These are phyloP conservation scores for Cymodocea nodosa DNA, from an alignment of 116 monocot genomes.

Conservation along the genomic window DNA sequence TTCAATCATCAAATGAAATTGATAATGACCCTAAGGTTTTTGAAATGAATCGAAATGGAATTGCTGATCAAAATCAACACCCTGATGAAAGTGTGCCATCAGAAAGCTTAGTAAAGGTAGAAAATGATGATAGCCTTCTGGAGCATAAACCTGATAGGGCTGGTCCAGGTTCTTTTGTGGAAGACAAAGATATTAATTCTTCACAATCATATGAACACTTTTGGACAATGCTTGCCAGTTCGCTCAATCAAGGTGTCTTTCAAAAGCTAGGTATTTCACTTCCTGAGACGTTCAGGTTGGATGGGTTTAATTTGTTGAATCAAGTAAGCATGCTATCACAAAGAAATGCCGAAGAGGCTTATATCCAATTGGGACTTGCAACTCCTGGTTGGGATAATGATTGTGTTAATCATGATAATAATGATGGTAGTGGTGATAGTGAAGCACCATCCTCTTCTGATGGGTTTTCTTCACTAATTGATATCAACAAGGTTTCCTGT, in stretches of 20 bases:
- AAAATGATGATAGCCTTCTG: neutral
- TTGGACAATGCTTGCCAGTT: slow-evolving; percentile 51
- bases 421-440: slow-evolving; percentile 11
- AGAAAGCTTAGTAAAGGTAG: neutral
- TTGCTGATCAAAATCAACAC: slow-evolving; percentile 8
- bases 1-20: slow-evolving; percentile 10
- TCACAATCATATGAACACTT: slow-evolving; percentile 38
- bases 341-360: slow-evolving; percentile 61
- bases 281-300: slow-evolving; percentile 40
- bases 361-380: slow-evolving; percentile 77
- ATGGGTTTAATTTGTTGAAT: slow-evolving; percentile 57
- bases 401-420: neutral
- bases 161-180: slow-evolving; percentile 3
- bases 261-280: slow-evolving; percentile 66
- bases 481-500: slow-evolving; percentile 58
- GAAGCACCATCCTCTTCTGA: slow-evolving; percentile 6
- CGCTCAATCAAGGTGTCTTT: slow-evolving; percentile 32
- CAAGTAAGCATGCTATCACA: slow-evolving; percentile 38
- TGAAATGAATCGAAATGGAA: slow-evolving; percentile 9
- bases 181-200: slow-evolving; percentile 12
- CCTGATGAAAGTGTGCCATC: slow-evolving; percentile 3
- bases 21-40: slow-evolving; percentile 3
- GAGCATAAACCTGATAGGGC: slow-evolving; percentile 7
- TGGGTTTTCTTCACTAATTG: slow-evolving; percentile 24
- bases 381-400: slow-evolving; percentile 12